Base-by-base conservation (phyloP, 805 yeast genomes). In the Maudiozyma bulderi region DNA sequence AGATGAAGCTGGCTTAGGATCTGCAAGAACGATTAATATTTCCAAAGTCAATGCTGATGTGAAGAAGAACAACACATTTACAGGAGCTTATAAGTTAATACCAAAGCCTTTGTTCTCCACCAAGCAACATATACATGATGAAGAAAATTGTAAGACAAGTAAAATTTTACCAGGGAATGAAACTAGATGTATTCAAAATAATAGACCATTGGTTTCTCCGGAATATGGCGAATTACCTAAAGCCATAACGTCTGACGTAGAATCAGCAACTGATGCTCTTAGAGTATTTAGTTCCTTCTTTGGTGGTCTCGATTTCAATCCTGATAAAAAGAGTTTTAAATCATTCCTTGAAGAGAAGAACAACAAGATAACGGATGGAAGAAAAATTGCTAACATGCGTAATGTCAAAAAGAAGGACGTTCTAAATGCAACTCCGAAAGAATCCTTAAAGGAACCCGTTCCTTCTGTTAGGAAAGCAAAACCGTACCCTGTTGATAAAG, bases 51-150 rank as follows among this genome's bases (percentile, higher is more conserved):
- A 65, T n/a, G 62, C 69, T 2, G 62, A 70, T 37, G 69, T 65
- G 40, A 84, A 79, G 62, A 84, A 81, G 62, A 75, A 77, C 43
- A 78, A 77, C 28, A 75, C 78, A 8, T 66, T 84, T 40, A 59
- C 77, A 42, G 69, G 78, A 13, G 81, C 85, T 0, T 82, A 78
- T 55, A 77, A 77, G 59, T 67, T 84, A 34, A 75, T 83, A 0
- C 90, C 93, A 40, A 78, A 73, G 50, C 81, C 85, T 2, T 61
- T 80, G 43, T 78, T 78, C 53, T 64, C 68, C 38, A 47, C 49
- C 9, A 40, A n/a, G 15, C 28, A 32, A 6, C 43, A 40, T 29
- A 40, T 40, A 10, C 32, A 30, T 29, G 9, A 32, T n/a, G 43
- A 9, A 29, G 33, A 40, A 8, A 29, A 29, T 9, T n/a, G 33